Base-by-base conservation (phyloP, 768 basidiomycete genomes). In the Mycena maculata region DNA sequence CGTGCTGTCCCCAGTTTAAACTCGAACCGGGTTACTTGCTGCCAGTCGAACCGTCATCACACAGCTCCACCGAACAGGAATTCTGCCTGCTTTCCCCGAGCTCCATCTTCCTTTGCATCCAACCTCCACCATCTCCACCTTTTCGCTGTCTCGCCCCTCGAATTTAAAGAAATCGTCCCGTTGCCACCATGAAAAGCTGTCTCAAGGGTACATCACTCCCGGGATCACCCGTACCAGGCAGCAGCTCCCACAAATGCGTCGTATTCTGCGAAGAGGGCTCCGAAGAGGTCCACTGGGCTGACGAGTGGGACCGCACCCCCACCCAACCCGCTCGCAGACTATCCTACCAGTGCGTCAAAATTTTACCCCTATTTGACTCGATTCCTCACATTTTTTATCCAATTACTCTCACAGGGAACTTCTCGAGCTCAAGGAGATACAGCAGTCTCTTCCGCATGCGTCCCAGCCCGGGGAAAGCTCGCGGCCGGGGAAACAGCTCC, bases 241-340 rank as follows among this genome's bases (percentile, higher is more conserved):
- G 57, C 30, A 58, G 60, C 30, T 38, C 38, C 11, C 75, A 83
- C 67, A 91, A 92, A 78, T 84, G 83, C 33, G 92, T 93, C 31
- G 85, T 85, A 10, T 93, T 92, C 69, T 85, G 86, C 48, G 80
- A 80, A 4, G 79, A 85, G 2, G 85, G 83, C 58, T 78, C 80
- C 15, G 87, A 90, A 65, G 83, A 91, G 74, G 80, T 93, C 12
- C 85, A 85, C 73, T 76, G 83, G 31, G 92, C 90, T 4, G 92
- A 93, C 75, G 90, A 91, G 61, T 93, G 92, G 92, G 92, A 93
- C 75, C 84, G 92, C 18, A 91, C 90, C 1, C 92, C 92, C 3
- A 83, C 84, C 2, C 88, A 91, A 42, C 87, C 90, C 27, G 85
- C 89, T 8, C 82, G 83, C 33, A 85, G 83, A 65, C 78, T 93